Evolutionary conservation across 1,284 basidiomycete genomes (phyloP), one percentile per base, ranked within the genome.

Genomic region (Porogramme epimiltina): DNA sequence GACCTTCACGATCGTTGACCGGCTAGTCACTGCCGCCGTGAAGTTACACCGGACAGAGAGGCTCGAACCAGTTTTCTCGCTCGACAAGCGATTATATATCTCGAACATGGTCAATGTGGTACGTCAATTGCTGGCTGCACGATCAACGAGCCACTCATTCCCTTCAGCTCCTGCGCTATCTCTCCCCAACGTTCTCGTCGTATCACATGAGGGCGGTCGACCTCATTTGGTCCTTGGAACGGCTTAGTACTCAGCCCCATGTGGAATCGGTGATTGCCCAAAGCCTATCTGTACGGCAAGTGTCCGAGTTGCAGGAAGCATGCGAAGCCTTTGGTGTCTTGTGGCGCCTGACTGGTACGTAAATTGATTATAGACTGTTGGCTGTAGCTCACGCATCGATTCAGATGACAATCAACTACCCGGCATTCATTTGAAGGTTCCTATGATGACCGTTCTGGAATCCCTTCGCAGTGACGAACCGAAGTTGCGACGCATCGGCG

Each of bases 311-410:
- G 11, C 74, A 80, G 45, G 81, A 83, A 25, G 82, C 87, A 0
- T 91, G 89, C 66, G 89, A 94, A 58, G 91, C 90, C 0, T 97
- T 99, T 67, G 95, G 96, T 1, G 85, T 93, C 1, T 74, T 98
- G 5, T 99, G 96, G 96, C 81, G 93, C 52, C 72, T 95, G 52
- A 90, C 88, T 45, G 92, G 94, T 90, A 56, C 63, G 77, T 51
- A 16, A 40, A n/a, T 4, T 13, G 26, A 54, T 22, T 52, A 1
- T 3, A 6, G 11, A 23, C 26, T 23, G 20, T 3, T 13, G 5
- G 26, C 1, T 4, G 33, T 20, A 13, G 40, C 11, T 48, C 36
- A 20, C 13, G 45, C 3, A 11, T 16, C 41, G 16, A n/a, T n/a
- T n/a, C 60, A 94, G 95, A 97, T 66, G 95, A 97, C 62, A 78